These are phyloP conservation scores for Crucibulum laeve DNA, from an alignment of 768 basidiomycete genomes.

Conservation along the genomic window DNA sequence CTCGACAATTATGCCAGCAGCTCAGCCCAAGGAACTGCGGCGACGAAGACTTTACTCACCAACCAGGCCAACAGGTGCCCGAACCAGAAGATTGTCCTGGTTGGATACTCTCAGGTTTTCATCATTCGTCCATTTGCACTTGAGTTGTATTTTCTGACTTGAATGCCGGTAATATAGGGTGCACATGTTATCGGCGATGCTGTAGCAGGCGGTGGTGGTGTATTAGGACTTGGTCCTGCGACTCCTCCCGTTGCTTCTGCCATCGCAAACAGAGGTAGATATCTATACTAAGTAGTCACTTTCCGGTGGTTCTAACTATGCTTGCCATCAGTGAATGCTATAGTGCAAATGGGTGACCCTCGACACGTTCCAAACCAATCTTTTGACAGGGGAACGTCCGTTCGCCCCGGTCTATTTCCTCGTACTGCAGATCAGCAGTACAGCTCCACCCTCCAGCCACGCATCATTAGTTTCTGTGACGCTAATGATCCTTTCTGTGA, in stretches of 20 bases:
- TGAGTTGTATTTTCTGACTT: not conserved
- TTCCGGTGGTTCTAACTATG: not conserved
- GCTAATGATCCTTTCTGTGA: conserved; percentile 3
- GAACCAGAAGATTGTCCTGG: conserved; percentile 23
- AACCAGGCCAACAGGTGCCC: conserved; percentile 20
- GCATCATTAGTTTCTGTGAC: conserved; percentile 5
- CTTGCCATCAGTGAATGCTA: not conserved
- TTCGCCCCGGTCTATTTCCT: not conserved
- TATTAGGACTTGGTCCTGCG: conserved; percentile 11
- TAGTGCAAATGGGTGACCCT: conserved; percentile 5
- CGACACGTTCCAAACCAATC: conserved; percentile 3
- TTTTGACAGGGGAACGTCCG: conserved; percentile 2
- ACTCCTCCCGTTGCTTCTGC: conserved; percentile 15
- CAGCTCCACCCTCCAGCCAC: conserved; percentile 2
- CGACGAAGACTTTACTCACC: conserved; percentile 18
- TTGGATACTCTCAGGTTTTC: conserved; percentile 21
- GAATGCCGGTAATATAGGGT: conserved; percentile 11
- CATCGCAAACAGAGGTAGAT: conserved; percentile 12
- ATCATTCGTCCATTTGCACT: not conserved
- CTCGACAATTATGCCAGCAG: conserved; percentile 20
- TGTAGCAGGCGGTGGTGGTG: conserved; percentile 9
- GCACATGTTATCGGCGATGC: conserved; percentile 17
- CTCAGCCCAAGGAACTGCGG: conserved; percentile 21
- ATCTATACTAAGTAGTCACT: not conserved
- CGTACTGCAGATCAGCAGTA: conserved; percentile 2